Base-by-base conservation (phyloP, 768 basidiomycete genomes). In the Tubosaeta brunneosetosa region DNA sequence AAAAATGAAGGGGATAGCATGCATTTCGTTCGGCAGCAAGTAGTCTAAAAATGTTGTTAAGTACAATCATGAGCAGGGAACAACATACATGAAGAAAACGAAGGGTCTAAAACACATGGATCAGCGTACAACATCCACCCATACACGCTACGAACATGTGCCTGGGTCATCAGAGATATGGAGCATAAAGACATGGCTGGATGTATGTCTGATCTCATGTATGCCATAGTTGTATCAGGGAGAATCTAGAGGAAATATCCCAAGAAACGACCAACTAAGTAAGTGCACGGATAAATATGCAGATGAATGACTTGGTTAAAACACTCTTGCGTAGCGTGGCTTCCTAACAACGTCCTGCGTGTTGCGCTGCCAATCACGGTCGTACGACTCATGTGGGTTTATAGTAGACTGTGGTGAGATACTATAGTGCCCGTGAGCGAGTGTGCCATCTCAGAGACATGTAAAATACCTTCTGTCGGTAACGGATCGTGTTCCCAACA, bases 401-500 rank as follows among this genome's bases (percentile, higher is more conserved):
- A 72, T 88, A 89, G 67, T 83, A 91, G 64, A 92, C 82, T 46
- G 87, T 91, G 43, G 90, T 90, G 69, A 92, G 80, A 75, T 86
- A 92, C 88, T 91, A 63, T 29, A 51, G 55, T 31, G 55, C 55
- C 22, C 31, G 55, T 70, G 17, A 66, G 57, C 41, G 26, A 56
- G 29, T 49, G 19, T 17, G 17, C 47, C 36, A 27, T 57, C 19
- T 13, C 49, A 49, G 36, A 47, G 47, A 56, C 31, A 10, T 8
- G 22, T 43, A 51, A 43, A 56, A 50, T 63, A 91, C 91, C 86
- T 95, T 98, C 74, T 88, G 83, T 71, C 84, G 77, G 74, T 97
- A 97, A 65, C 94, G 75, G 47, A 86, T 93, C 52, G 94, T 98
- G 54, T 84, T 91, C 26, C 86, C 94, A 6, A 97, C 93, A 36